Evolutionary conservation across 176 grass and related monocot genomes (phyloP), one percentile per base, ranked within the genome.

Genomic region (Zoysia pacifica): DNA sequence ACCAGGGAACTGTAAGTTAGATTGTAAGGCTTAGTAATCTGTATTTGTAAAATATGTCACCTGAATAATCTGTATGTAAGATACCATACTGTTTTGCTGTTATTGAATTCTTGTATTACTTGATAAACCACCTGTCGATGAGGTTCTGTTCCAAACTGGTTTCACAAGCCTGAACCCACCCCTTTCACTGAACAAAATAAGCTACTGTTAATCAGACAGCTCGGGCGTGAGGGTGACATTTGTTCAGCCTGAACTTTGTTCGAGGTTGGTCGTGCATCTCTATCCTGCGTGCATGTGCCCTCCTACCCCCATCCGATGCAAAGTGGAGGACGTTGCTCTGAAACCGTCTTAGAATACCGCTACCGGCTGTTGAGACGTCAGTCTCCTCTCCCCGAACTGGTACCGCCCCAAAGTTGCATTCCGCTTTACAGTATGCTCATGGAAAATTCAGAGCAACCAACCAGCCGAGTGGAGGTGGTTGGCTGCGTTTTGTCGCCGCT

Each of bases 11-110:
- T 46, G 59, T 66, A 76, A 86, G 70, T 54, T 68, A 63, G n/a
- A 69, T 39, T 47, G 42, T 20, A 88, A 64, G 70, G 15, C 56
- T 5, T 43, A 80, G 72, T 71, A 64, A 68, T 76, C 49, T 73
- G 83, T 78, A 78, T 86, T 73, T 89, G 87, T 82, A 89, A 78
- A 53, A 86, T 89, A 85, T 72, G 60, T 78, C 62, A 79, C 36
- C 44, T 40, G 66, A 89, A 89, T 89, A 89, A 85, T 89, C 67
- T 85, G 82, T 89, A 82, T 86, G 78, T 89, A 86, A 86, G 78
- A 54, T 82, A 28, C 6, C 65, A 50, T 65, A 48, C 9, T 62
- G 47, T 20, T 39, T 67, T 78, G 48, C 44, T 6, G 13, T 72
- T 60, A 62, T 82, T 66, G 75, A 85, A 53, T 89, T 89, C 61